These are phyloP conservation scores for Dillenia suffruticosa DNA, from an alignment of 164 flowering plant species.

Conservation along the genomic window DNA sequence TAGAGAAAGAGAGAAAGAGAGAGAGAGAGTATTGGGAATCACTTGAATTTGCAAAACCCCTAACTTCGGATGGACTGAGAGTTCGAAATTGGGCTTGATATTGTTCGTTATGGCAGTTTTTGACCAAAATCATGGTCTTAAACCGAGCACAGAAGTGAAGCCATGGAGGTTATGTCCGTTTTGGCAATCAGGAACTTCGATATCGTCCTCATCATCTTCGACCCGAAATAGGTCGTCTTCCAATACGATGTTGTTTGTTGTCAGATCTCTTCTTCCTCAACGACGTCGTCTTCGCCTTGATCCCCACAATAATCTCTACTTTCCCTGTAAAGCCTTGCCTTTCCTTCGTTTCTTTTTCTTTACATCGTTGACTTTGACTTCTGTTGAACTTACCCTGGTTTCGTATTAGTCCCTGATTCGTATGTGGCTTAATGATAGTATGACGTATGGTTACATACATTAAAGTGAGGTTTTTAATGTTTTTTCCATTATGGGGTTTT, in stretches of 20 bases:
- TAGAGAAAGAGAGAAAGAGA: no score
- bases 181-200: slow-evolving; percentile 31
- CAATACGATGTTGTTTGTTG: slow-evolving; percentile 43
- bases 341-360: neutral
- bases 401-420: neutral
- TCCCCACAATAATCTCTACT: slow-evolving; percentile 49
- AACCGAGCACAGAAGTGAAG: slow-evolving; percentile 15
- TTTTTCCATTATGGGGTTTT: no score
- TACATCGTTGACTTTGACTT: neutral
- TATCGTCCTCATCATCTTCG: slow-evolving; percentile 35
- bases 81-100: no score
- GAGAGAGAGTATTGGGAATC: no score
- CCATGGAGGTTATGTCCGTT: slow-evolving; percentile 37
- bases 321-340: slow-evolving; percentile 44
- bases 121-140: no score
- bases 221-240: slow-evolving; percentile 26
- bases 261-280: slow-evolving; percentile 51
- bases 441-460: no score
- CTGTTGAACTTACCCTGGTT: neutral
- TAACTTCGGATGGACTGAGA: no score
- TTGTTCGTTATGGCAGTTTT: no score
- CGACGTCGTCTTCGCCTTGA: slow-evolving; percentile 59
- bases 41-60: no score
- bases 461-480: no score
- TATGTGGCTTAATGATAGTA: slow-evolving; percentile 4